phyloP scores from a whole-genome alignment of 164 flowering plant species.

The Litsea cubeba region DNA sequence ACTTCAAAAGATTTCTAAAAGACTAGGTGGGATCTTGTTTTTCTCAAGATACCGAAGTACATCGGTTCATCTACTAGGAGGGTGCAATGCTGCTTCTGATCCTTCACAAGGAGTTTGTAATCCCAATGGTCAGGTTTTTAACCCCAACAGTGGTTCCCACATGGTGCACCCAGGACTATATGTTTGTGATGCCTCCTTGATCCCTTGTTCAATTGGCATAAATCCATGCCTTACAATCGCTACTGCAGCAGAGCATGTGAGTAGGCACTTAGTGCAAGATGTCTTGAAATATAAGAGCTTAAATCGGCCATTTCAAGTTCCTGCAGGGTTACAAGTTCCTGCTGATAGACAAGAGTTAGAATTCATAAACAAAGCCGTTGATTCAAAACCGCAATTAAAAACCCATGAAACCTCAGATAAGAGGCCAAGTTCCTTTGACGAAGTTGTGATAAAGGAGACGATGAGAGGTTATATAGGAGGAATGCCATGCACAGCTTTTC shows the following conservation, averaged over 20 bases:
- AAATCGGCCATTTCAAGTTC: slow-evolving; percentile 9
- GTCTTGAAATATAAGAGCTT: slow-evolving; percentile 23
- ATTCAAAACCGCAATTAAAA: neutral
- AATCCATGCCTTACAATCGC: slow-evolving; percentile 50
- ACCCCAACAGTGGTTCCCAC: slow-evolving; percentile 15
- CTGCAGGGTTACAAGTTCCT: neutral
- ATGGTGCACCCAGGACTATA: slow-evolving; percentile 25
- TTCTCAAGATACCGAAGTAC: slow-evolving; percentile 52
- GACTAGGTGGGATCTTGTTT: slow-evolving; percentile 53
- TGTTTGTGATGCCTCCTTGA: slow-evolving; percentile 31
- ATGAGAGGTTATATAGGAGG: slow-evolving; percentile 52
- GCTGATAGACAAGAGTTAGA: neutral
- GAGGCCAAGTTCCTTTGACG: neutral
- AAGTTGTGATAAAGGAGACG: slow-evolving; percentile 26
- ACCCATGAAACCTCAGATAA: neutral
- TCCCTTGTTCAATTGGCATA: slow-evolving; percentile 31
- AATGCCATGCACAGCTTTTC: slow-evolving; percentile 51
- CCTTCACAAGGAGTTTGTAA: slow-evolving; percentile 49
- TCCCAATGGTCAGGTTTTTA: slow-evolving; percentile 48
- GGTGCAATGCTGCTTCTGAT: slow-evolving; percentile 52
- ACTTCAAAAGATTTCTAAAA: slow-evolving; percentile 44
- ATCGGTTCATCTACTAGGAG: slow-evolving; percentile 64
- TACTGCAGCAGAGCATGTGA: slow-evolving; percentile 45
- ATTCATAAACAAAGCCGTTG: slow-evolving; percentile 3
- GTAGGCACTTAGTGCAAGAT: slow-evolving; percentile 40